Evolutionary conservation across 2,329 filamentous ascomycete species (phyloP).

Genomic region (Fusarium succisae): DNA sequence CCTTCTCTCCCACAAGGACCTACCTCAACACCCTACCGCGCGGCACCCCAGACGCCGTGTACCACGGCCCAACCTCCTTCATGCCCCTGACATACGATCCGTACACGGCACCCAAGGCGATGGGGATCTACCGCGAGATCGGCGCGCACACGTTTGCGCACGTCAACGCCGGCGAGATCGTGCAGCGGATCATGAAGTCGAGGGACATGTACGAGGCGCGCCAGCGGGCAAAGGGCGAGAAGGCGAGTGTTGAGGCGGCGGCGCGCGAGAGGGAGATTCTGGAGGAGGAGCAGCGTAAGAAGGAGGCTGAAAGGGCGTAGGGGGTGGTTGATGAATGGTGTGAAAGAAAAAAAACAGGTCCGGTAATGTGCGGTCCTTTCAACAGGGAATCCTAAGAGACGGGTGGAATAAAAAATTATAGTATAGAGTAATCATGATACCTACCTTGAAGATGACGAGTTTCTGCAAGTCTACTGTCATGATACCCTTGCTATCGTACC

Average conservation of each 20-base stretch:
- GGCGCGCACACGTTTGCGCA: conserved; percentile 80
- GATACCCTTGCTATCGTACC: neutral
- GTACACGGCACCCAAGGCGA: conserved; percentile 80
- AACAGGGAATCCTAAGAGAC: conserved; percentile 33
- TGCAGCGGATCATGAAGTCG: conserved; percentile 87
- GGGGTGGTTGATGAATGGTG: conserved; percentile 15
- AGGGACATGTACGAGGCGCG: conserved; percentile 89
- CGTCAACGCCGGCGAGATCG: conserved; percentile 93
- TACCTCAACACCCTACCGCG: conserved; percentile 82
- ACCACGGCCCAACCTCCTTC: conserved; percentile 95
- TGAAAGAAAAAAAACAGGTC: neutral
- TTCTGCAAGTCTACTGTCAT: neutral
- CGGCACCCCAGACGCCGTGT: conserved; percentile 80
- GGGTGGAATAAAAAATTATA: neutral
- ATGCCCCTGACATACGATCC: conserved; percentile 83
- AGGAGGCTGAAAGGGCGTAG: conserved; percentile 54
- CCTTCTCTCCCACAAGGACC: conserved; percentile 81
- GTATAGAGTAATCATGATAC: conserved; percentile 30
- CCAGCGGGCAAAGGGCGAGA: conserved; percentile 89
- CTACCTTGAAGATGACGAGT: neutral
- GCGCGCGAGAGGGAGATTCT: conserved; percentile 69
- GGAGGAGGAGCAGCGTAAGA: conserved; percentile 65
- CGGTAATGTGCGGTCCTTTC: conserved; percentile 34
- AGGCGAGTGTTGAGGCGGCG: conserved; percentile 78
- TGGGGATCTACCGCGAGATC: conserved; percentile 87